Conservation (phyloP, 306 rosid genomes). For the Mucuna pruriens region DNA sequence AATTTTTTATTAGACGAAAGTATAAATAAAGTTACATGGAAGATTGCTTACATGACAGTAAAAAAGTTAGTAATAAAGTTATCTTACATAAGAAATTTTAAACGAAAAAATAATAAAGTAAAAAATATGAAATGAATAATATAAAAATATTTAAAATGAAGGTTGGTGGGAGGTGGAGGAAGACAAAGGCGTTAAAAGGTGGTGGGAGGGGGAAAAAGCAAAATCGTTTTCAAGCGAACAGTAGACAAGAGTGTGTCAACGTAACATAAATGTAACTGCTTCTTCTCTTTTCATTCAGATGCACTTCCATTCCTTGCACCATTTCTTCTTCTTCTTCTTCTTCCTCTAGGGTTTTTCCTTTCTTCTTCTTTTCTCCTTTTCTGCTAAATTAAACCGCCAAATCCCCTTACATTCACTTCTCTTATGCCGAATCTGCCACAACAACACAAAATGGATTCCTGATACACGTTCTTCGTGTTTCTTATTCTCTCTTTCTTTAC, state of each 20-base stretch:
- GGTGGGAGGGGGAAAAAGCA: conserved; percentile 40
- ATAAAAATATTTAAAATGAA: background rate
- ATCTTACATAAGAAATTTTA: no score
- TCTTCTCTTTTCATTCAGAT: conserved; percentile 51
- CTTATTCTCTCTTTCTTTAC: background rate
- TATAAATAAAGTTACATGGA: no score
- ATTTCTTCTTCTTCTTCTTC: conserved; percentile 35
- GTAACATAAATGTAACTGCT: conserved; percentile 46
- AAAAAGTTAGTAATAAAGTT: no score
- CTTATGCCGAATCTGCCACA: background rate
- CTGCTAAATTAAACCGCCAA: background rate
- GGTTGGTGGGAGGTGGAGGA: background rate
- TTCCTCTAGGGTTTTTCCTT: conserved; percentile 56
- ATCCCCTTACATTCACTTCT: no score
- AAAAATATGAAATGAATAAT: no score
- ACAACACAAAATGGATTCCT: background rate
- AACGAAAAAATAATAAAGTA: no score
- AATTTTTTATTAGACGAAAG: no score
- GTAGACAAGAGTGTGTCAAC: conserved; percentile 39
- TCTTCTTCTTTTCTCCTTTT: background rate
- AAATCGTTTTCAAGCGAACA: conserved; percentile 39
- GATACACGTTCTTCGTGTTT: background rate
- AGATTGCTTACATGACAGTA: no score
- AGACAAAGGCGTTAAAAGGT: conserved; percentile 2
- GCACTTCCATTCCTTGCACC: conserved; percentile 43